These are phyloP conservation scores for Cytospora piceae DNA, from an alignment of 2,329 filamentous ascomycete genomes.

Conservation along the genomic window DNA sequence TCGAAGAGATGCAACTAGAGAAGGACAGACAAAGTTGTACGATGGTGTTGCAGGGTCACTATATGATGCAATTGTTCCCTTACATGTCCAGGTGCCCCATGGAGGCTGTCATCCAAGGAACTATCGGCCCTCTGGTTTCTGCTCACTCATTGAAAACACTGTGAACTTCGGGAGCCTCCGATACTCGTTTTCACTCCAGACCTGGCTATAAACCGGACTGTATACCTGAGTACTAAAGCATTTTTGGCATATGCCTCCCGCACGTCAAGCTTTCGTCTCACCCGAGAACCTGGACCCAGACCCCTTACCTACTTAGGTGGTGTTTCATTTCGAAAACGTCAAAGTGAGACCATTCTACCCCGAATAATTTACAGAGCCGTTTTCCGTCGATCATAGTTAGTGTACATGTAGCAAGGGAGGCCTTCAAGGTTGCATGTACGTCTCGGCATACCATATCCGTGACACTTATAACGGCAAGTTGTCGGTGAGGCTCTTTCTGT, in stretches of 20 bases:
- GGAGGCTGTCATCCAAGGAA: neutral
- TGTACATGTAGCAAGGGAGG: neutral
- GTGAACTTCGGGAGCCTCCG: neutral
- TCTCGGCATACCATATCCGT: constrained; percentile 1
- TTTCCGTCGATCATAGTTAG: neutral
- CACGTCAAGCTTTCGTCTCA: neutral
- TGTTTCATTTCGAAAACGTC: neutral
- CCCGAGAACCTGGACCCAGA: neutral
- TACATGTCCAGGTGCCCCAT: neutral
- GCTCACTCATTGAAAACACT: neutral
- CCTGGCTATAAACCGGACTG: neutral
- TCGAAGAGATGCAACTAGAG: neutral
- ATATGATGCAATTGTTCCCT: neutral
- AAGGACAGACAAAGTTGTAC: neutral
- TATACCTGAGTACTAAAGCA: neutral
- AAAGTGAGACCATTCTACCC: constrained; percentile 10
- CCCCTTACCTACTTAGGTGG: neutral
- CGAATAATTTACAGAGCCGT: neutral
- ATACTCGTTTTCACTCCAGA: neutral
- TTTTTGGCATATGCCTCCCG: neutral
- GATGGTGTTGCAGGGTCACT: neutral
- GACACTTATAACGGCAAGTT: neutral
- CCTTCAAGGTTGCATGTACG: neutral
- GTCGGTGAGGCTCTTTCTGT: neutral
- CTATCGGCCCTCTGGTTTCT: neutral